These are phyloP conservation scores for Colletotrichum sp. DNA, from an alignment of 2,329 filamentous ascomycete genomes.

Conservation along the genomic window DNA sequence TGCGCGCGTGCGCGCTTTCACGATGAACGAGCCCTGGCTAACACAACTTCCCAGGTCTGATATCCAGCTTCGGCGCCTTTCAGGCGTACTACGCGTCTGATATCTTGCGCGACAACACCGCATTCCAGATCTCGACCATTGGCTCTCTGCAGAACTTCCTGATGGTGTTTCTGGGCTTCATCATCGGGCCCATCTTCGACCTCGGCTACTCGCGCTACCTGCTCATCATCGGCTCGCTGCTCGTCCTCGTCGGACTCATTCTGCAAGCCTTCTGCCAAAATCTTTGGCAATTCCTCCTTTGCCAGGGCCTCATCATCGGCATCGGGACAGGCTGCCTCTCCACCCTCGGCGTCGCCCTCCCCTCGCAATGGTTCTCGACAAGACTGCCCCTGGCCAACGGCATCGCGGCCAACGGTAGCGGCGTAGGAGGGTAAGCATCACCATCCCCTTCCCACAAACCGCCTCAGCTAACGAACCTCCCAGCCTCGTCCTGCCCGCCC, in stretches of 20 bases:
- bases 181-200: constrained; percentile 53
- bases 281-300: constrained; percentile 33
- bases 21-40: background rate
- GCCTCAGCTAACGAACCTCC: background rate
- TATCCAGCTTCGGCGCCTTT: constrained; percentile 55
- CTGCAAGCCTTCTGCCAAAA: constrained; percentile 10
- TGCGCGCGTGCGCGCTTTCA: background rate
- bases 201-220: constrained; percentile 47
- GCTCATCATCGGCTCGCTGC: constrained; percentile 41
- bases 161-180: constrained; percentile 43
- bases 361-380: constrained; percentile 36
- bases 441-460: no score
- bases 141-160: constrained; percentile 53
- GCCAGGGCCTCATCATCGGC: constrained; percentile 50
- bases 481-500: constrained; percentile 6
- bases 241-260: constrained; percentile 49
- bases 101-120: background rate
- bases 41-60: constrained; percentile 30
- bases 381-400: constrained; percentile 34
- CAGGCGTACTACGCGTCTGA: constrained; percentile 55
- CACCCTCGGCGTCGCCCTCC: constrained; percentile 36
- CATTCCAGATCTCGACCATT: constrained; percentile 44
- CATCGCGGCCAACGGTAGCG: constrained; percentile 34
- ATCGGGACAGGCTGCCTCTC: constrained; percentile 47
- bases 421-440: constrained; percentile 26